Base-by-base conservation (phyloP, 2,329 filamentous ascomycete genomes). In the Clarireedia paspali region DNA sequence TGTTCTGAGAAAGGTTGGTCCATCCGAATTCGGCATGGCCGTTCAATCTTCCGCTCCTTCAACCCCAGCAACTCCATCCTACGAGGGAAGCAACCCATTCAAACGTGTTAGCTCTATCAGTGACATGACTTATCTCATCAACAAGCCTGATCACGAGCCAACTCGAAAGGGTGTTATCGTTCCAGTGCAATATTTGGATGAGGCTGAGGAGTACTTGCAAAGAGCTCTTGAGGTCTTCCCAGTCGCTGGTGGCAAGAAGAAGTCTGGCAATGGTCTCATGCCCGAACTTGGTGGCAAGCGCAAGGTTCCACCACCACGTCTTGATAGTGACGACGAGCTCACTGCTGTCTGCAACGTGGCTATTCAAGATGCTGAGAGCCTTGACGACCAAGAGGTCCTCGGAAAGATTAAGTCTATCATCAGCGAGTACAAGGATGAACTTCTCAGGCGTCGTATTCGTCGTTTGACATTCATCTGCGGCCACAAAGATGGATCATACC, bases 401-500 rank as follows among this genome's bases (percentile, higher is more conserved):
- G 73, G 78, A 26, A 87, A 90, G 64, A 88, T 97, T 66, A 74
- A 81, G 38, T 78, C 83, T 30, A 82, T 97, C 55, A 81, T 99
- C 26, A 81, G 87, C 36, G 84, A 89, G 44, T 85, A 86, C 80
- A 92, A 89, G 77, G 82, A 88, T 1, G 94, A 99, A 66, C 80
- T 99, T 24, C 75, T 91, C 26, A 77, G 85, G 53, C 89, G 88
- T 64, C 84, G 86, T 50, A 86, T 99, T 49, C 91, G 94, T 62
- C 89, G 94, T 64, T 75, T 99, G 56, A 96, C 91, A 50, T 96
- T 99, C 76, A 94, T 97, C 71, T 96, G 91, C 69, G 94, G 94
- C 55, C 90, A 89, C 77, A 90, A 86, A 69, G 90, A 99, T 68
- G 94, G 91, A 55, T 90, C 89, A 14, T 96, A 97, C 72, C 94